Conservation (phyloP, 371 early-diverging fungal species). For the Choanephora cucurbitarum region DNA sequence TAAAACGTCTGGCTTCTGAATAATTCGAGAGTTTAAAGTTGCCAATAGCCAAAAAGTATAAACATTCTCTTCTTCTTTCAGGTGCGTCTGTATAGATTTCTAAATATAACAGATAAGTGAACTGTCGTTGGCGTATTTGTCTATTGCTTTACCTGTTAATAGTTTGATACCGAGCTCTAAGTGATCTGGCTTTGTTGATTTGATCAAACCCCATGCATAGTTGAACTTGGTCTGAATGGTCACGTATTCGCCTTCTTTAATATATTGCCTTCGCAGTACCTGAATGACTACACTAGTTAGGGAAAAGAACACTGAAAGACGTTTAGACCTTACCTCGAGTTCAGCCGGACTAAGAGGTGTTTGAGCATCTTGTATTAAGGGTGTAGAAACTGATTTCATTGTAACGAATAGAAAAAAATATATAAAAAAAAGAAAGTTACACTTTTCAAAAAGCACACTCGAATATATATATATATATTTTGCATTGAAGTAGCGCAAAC, state of each 20-base stretch:
- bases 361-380: slow-evolving; percentile 46
- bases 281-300: slow-evolving; percentile 21
- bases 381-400: slow-evolving; percentile 37
- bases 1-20: slow-evolving; percentile 75
- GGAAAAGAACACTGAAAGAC: too few species aligned
- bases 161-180: slow-evolving; percentile 77
- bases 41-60: slow-evolving; percentile 92
- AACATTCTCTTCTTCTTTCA: slow-evolving; percentile 89
- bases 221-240: slow-evolving; percentile 93
- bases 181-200: slow-evolving; percentile 62
- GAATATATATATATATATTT: too few species aligned
- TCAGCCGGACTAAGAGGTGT: slow-evolving; percentile 41
- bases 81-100: slow-evolving; percentile 87
- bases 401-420: not conserved
- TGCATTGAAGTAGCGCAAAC: too few species aligned
- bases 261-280: slow-evolving; percentile 75
- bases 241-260: slow-evolving; percentile 66
- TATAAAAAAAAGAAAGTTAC: not conserved
- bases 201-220: slow-evolving; percentile 93
- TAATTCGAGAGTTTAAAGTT: slow-evolving; percentile 89
- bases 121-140: too few species aligned
- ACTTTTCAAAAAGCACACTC: too few species aligned
- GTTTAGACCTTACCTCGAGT: slow-evolving; percentile 42
- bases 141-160: slow-evolving; percentile 62
- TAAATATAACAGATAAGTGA: too few species aligned